Evolutionary conservation across 2,329 filamentous ascomycete species (phyloP).

Genomic region (Aspergillus unguis): DNA sequence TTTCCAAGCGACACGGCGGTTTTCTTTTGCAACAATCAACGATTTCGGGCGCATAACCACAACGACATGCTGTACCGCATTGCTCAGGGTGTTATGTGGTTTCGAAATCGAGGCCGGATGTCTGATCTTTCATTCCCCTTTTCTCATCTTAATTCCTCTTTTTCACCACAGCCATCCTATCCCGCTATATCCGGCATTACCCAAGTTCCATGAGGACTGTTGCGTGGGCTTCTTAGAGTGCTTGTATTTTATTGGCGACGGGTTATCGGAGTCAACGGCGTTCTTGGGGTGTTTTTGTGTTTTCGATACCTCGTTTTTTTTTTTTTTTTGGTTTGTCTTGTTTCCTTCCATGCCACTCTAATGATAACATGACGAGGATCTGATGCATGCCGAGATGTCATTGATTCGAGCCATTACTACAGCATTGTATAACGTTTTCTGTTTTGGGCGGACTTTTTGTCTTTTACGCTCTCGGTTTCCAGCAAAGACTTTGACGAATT

Average conservation of each 20-base stretch:
- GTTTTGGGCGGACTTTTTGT: constrained; percentile 11
- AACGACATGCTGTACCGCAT: constrained; percentile 25
- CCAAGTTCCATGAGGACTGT: constrained; percentile 7
- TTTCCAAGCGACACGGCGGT: constrained; percentile 6
- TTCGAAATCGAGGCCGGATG: constrained; percentile 31
- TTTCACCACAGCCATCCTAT: not conserved
- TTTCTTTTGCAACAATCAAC: constrained; percentile 1
- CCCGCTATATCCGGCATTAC: not conserved
- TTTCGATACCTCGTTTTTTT: constrained; percentile 14
- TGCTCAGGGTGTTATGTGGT: constrained; percentile 32
- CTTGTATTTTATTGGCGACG: constrained; percentile 25
- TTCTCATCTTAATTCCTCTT: not conserved
- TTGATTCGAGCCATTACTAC: constrained; percentile 16
- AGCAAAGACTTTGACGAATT: constrained; percentile 18
- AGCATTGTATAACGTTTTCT: constrained; percentile 18
- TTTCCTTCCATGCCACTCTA: constrained; percentile 17
- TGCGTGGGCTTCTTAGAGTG: constrained; percentile 20
- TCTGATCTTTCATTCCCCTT: constrained; percentile 22
- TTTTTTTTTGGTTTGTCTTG: constrained; percentile 17
- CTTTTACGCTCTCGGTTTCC: constrained; percentile 12
- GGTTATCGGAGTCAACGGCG: constrained; percentile 16
- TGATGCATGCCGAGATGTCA: constrained; percentile 18
- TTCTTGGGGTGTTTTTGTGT: constrained; percentile 14
- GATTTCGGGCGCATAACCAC: constrained; percentile 1
- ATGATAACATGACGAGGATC: constrained; percentile 19